A percentile compares a stretch with the other conserved stretches of the same genome.
These are phyloP conservation scores for Glycine tomentella DNA, from an alignment of 306 rosid species.

Conservation along the genomic window DNA sequence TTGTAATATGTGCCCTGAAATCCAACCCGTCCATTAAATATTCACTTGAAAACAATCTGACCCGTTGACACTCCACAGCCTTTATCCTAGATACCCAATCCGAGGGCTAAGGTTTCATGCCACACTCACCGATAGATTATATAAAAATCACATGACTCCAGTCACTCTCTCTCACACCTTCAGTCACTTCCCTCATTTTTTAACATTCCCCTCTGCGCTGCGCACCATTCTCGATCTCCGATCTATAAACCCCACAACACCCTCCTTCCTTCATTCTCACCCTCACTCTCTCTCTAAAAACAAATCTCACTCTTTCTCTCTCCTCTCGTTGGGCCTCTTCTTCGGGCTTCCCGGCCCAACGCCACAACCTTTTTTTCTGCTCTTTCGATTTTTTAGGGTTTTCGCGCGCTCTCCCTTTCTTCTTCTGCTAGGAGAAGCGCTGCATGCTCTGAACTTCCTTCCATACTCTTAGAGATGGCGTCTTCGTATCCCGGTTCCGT, in stretches of 20 bases:
- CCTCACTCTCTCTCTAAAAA: not conserved
- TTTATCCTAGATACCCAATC: slow-evolving; percentile 24
- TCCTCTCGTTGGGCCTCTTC: not conserved
- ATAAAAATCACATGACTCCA: slow-evolving; percentile 1
- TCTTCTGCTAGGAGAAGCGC: slow-evolving; percentile 42
- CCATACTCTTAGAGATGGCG: slow-evolving; percentile 51
- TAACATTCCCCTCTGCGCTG: not conserved
- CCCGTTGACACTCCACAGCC: not conserved
- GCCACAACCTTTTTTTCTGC: no score
- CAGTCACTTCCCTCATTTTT: not conserved
- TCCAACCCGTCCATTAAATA: not conserved
- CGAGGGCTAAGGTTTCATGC: slow-evolving; percentile 39
- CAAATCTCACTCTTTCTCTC: not conserved
- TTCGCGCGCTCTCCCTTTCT: slow-evolving; percentile 7
- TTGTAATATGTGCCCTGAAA: no score
- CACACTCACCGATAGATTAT: not conserved
- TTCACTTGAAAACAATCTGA: slow-evolving; percentile 13
- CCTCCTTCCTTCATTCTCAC: not conserved
- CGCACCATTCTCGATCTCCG: slow-evolving; percentile 31
- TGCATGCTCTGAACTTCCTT: slow-evolving; percentile 41
- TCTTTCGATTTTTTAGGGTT: slow-evolving; percentile 55
- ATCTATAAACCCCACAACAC: slow-evolving; percentile 17
- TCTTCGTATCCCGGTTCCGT: slow-evolving; percentile 58
- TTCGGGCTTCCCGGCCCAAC: not conserved
- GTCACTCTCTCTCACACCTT: not conserved